Base-by-base conservation (phyloP, 1,284 basidiomycete genomes). In the Ceratobasidium sp. region DNA sequence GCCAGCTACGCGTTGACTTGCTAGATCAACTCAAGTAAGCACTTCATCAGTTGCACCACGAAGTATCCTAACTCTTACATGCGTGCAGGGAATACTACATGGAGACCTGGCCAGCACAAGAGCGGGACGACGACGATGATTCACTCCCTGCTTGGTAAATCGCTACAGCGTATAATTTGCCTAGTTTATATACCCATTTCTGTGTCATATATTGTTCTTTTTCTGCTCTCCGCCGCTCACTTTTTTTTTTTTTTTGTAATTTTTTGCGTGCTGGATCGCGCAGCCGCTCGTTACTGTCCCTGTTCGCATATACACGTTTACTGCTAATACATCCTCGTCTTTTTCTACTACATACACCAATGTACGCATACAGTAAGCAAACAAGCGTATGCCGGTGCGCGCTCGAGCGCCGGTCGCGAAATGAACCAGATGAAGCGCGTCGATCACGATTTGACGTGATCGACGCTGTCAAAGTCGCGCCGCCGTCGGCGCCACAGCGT, bases 21-120 rank as follows among this genome's bases (percentile, higher is more conserved):
- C 66, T 67, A 38, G 66, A 67, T 20, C 26, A 23, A 13, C 23
- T 67, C 44, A 67, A 67, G 66, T 67, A 52, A 67, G 66, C 33
- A 2, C 57, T 33, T 7, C 6, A 7, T 54, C 13, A 40, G 1
- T 17, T 42, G 7, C 38, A n/a, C 3, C 61, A 40, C 15, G 38
- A 52, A 52, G 33, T 54, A 33, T 33, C 0, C 26, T 52, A 4
- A 62, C 42, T 4, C n/a, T 40, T 38, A 12, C 12, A 20, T 38
- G 6, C 33, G 4, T 33, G 23, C 48, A 67, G 66, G 66, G 44
- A 50, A 10, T 54, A 67, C 26, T 67, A 67, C 26, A 33, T 54
- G 26, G 66, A 38, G 1, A 46, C 52, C 17, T 67, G 66, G 66
- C 66, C 66, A n/a, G 66, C 46, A 6, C 48, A 67, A 7, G 66